Evolutionary conservation across 2,329 filamentous ascomycete species (phyloP), one percentile per base, ranked within the genome.

Genomic region (Aspergillus sp.): DNA sequence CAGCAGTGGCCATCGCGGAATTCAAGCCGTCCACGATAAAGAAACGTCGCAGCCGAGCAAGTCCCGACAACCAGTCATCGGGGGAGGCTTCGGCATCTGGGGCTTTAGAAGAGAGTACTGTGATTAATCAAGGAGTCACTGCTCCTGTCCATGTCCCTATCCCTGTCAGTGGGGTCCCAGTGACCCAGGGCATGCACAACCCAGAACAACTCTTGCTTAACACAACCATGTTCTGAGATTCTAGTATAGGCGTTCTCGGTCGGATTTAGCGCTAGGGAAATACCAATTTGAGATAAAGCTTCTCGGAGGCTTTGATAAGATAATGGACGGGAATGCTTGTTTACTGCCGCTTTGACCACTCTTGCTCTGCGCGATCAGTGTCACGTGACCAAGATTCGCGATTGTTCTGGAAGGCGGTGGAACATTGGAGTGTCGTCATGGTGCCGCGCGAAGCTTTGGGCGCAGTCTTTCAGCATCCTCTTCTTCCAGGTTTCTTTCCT

Each of bases 391-490:
- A 12, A 12, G 38, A 5, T 13, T 48, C 59, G 30, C 15, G 69
- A 57, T 63, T 43, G 47, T 73, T 73, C 70, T 68, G 64, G 71
- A 72, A 73, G 69, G 70, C 70, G 67, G 71, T 72, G 63, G 71
- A 73, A 69, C 42, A 22, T 1, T 13, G 54, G 61, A 36, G 68
- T 70, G 65, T 65, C 70, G 69, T 71, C 71, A 71, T 68, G 67
- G 53, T 47, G 62, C 51, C 55, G 34, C 55, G 12, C 5, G 39
- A 20, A 30, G n/a, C 36, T 43, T 52, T 50, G 42, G 63, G 56
- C 67, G 68, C 65, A 43, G 63, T 68, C 55, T 57, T 55, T 56
- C 57, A 61, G 55, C 49, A 48, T 62, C 60, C 43, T 24, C 17
- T n/a, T 48, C 47, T 18, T 13, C 17, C 53, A 34, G 24, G 26